phyloP scores from a whole-genome alignment of 2,329 filamentous ascomycete genomes.

The Pseudogymnoascus sp. region DNA sequence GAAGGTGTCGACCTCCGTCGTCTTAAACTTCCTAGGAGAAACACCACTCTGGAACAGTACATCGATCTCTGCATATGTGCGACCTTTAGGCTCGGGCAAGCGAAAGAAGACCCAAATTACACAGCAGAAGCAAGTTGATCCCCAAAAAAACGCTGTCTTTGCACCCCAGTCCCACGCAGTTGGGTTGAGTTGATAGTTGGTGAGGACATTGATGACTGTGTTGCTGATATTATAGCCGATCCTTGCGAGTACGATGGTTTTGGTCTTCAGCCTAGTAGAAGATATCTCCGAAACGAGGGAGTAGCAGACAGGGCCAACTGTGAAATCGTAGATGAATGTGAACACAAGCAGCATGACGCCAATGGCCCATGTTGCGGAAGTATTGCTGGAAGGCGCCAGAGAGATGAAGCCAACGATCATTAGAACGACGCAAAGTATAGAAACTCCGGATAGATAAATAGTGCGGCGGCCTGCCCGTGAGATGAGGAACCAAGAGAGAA shows the following conservation, averaged over 20 bases:
- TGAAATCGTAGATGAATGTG: conserved; percentile 33
- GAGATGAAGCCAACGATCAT: conserved; percentile 38
- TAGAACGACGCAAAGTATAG: conserved; percentile 28
- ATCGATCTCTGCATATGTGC: conserved; percentile 39
- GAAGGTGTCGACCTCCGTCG: not conserved
- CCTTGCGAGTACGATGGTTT: conserved; percentile 34
- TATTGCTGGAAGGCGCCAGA: conserved; percentile 28
- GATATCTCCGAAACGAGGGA: conserved; percentile 35
- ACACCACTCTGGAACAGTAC: conserved; percentile 33
- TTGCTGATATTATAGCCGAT: conserved; percentile 30
- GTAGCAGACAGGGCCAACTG: conserved; percentile 32
- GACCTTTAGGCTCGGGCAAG: conserved; percentile 36
- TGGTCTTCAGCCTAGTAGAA: conserved; percentile 32
- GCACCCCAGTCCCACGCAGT: conserved; percentile 31
- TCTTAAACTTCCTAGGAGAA: conserved; percentile 24
- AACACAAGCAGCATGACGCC: conserved; percentile 32
- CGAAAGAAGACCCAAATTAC: conserved; percentile 33
- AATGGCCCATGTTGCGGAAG: conserved; percentile 34
- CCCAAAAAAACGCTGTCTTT: conserved; percentile 35
- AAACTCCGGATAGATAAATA: not conserved
- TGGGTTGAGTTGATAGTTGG: conserved; percentile 32
- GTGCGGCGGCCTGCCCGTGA: not conserved
- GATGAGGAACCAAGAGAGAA: conserved; percentile 29
- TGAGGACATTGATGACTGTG: conserved; percentile 28
- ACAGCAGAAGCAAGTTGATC: conserved; percentile 31